These are phyloP conservation scores for Hippophae rhamnoides DNA, from an alignment of 306 rosid genomes.

Conservation along the genomic window DNA sequence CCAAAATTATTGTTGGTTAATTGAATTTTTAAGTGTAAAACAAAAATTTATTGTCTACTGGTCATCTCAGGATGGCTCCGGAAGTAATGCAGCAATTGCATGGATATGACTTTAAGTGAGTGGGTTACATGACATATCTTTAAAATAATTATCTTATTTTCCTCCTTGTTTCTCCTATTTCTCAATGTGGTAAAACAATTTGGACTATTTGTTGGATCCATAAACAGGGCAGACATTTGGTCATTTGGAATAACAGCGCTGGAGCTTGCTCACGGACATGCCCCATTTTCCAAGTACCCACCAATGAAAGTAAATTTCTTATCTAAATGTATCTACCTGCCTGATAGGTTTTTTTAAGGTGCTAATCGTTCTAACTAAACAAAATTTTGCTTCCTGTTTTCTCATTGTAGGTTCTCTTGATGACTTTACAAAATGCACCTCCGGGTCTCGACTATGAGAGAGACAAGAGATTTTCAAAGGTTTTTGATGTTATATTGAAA, in stretches of 20 bases:
- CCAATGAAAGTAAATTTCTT: constrained; percentile 78
- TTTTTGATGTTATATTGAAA: constrained; percentile 34
- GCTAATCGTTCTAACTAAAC: constrained; percentile 15
- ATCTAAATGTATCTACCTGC: constrained; percentile 9
- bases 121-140: constrained; percentile 19
- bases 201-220: constrained; percentile 11
- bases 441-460: constrained; percentile 98
- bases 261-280: constrained; percentile 99
- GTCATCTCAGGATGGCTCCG: constrained; percentile 89
- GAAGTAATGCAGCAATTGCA: constrained; percentile 98
- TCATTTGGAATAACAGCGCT: constrained; percentile 98
- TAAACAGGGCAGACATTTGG: constrained; percentile 95
- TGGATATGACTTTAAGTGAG: constrained; percentile 97
- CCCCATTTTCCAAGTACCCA: constrained; percentile 97
- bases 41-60: constrained; percentile 8
- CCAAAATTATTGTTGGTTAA: background rate
- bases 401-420: constrained; percentile 76
- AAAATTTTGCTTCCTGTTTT: constrained; percentile 11
- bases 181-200: constrained; percentile 1
- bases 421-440: constrained; percentile 97
- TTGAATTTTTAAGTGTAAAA: constrained; percentile 9
- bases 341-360: constrained; percentile 3
- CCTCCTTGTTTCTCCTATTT: constrained; percentile 3
- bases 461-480: constrained; percentile 94
- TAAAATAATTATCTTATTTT: background rate